Evolutionary conservation across 192 early-diverging fungal genomes (phyloP).

Genomic region (Gonapodya prolifera): DNA sequence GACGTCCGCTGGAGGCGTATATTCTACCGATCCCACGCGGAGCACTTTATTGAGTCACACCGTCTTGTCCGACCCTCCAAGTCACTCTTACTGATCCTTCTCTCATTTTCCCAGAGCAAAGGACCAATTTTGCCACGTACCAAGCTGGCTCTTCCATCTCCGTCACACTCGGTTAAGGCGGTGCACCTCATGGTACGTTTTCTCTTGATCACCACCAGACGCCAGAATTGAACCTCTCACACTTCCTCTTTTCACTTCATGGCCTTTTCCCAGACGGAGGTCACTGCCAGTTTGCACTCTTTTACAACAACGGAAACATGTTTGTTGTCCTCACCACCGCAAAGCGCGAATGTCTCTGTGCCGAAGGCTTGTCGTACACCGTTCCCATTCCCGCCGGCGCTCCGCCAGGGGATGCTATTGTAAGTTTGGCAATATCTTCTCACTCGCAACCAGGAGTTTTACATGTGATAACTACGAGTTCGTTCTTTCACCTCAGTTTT

Average conservation of each 20-base stretch:
- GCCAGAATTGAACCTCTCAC: too few relatives aligned
- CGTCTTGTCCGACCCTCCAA: too few relatives aligned
- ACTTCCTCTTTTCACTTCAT: too few relatives aligned
- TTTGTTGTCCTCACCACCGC: conserved; percentile 50
- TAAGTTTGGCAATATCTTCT: background rate
- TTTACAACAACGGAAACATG: conserved; percentile 38
- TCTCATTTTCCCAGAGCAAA: too few relatives aligned
- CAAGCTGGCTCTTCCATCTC: conserved; percentile 9
- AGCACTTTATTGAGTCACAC: too few relatives aligned
- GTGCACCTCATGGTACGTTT: background rate
- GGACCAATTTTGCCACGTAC: background rate
- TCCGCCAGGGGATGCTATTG: background rate
- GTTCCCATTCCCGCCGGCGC: conserved; percentile 30
- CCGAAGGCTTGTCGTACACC: conserved; percentile 14
- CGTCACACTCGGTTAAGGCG: background rate
- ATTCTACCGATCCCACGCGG: too few relatives aligned
- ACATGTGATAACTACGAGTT: background rate
- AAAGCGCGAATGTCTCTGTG: conserved; percentile 33
- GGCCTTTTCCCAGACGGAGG: conserved; percentile 46
- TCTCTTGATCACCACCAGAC: too few relatives aligned
- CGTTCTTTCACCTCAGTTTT: background rate
- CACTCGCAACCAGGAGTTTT: too few relatives aligned
- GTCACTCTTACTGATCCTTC: too few relatives aligned
- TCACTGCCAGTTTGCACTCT: conserved; percentile 55
- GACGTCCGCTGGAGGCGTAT: too few relatives aligned